phyloP scores from a whole-genome alignment of 306 rosid genomes.

The Malus domestica region ASM211411v1 NC_041789.1:18795501-18796000 shows the following conservation, averaged over 20 bases:
- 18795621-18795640: not conserved
- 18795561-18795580: not conserved
- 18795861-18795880: conserved; percentile 36
- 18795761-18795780: conserved; percentile 29
- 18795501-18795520: not conserved
- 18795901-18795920: conserved; percentile 92
- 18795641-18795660: not conserved
- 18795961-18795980: conserved; percentile 60
- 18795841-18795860: conserved; percentile 32
- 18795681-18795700: not conserved
- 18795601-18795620: not conserved
- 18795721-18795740: not conserved
- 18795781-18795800: conserved; percentile 40
- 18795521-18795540: not conserved
- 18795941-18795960: conserved; percentile 86
- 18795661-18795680: not conserved
- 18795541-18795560: not conserved
- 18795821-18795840: conserved; percentile 21
- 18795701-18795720: not conserved
- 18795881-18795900: conserved; percentile 66
- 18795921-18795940: conserved; percentile 81
- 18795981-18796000: conserved; percentile 1
- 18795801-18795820: conserved; percentile 38
- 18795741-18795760: not conserved
- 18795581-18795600: not conserved